Evolutionary conservation across 208 protist genomes (phyloP).

Genomic region (Acanthamoeba rhysodes): DNA sequence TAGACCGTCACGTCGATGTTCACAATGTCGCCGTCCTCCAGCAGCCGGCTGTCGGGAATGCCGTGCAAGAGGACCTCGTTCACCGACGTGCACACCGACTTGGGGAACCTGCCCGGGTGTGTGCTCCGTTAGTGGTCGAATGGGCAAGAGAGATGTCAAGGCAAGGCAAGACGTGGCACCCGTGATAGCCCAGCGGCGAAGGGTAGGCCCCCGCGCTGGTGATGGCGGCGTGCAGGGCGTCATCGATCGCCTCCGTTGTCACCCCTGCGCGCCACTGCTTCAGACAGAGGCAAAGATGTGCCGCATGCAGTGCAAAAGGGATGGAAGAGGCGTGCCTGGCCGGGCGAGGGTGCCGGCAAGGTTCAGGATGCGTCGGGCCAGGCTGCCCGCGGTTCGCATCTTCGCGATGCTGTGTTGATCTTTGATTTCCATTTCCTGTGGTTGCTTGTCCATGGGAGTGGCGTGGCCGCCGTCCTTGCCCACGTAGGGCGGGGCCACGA

Average conservation of each 20-base stretch:
- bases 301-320: not conserved
- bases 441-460: not conserved
- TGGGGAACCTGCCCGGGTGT: constrained; percentile 94
- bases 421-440: constrained; percentile 22
- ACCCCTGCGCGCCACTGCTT: constrained; percentile 91
- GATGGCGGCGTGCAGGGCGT: constrained; percentile 86
- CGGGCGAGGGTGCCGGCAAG: not conserved
- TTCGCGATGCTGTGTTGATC: not conserved
- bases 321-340: not conserved
- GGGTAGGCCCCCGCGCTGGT: constrained; percentile 95
- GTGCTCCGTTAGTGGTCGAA: not conserved
- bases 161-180: not conserved
- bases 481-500: constrained; percentile 9
- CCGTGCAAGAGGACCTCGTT: constrained; percentile 91
- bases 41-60: constrained; percentile 96
- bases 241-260: constrained; percentile 98
- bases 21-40: constrained; percentile 98
- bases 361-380: constrained; percentile 36
- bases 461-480: not conserved
- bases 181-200: constrained; percentile 98
- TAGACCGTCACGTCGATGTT: constrained; percentile 99
- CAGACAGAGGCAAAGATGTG: not conserved
- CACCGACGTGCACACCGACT: constrained; percentile 97
- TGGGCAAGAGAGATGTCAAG: not conserved
- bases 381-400: not conserved